A percentile compares a stretch with the other conserved stretches of the same genome.
phyloP scores from a whole-genome alignment of 2,329 filamentous ascomycete genomes.

The Cercospora sp. region DNA sequence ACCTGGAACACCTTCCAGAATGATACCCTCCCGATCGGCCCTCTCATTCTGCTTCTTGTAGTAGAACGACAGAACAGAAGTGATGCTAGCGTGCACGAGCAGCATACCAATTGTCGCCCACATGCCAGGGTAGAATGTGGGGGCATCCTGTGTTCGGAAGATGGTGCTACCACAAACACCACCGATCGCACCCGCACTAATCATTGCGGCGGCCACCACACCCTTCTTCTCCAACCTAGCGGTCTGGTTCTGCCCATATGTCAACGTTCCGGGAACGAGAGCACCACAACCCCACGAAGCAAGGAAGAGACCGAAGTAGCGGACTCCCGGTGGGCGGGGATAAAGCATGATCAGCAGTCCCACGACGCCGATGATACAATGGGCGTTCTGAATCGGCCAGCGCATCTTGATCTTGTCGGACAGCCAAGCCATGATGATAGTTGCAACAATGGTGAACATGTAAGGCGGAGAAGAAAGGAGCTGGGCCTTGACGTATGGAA shows the following conservation, averaged over 20 bases:
- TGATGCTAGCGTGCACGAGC: slow-evolving; percentile 21
- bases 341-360: slow-evolving; percentile 75
- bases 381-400: slow-evolving; percentile 64
- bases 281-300: slow-evolving; percentile 71
- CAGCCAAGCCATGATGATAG: slow-evolving; percentile 60
- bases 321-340: slow-evolving; percentile 54
- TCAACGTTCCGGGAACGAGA: slow-evolving; percentile 70
- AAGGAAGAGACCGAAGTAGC: slow-evolving; percentile 75
- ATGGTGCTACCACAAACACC: slow-evolving; percentile 22
- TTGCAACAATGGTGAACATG: slow-evolving; percentile 63
- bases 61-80: slow-evolving; percentile 18
- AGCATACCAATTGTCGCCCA: slow-evolving; percentile 26
- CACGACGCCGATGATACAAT: slow-evolving; percentile 62
- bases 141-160: slow-evolving; percentile 24
- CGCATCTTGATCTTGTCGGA: slow-evolving; percentile 68
- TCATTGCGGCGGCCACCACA: slow-evolving; percentile 34
- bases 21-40: slow-evolving; percentile 20
- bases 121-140: slow-evolving; percentile 27
- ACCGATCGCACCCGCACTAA: slow-evolving; percentile 43
- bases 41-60: slow-evolving; percentile 24
- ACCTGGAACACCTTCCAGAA: slow-evolving; percentile 23
- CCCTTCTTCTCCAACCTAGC: slow-evolving; percentile 36
- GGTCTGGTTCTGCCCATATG: slow-evolving; percentile 53
- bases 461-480: slow-evolving; percentile 72
- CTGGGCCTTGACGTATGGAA: slow-evolving; percentile 63